Evolutionary conservation across 495 filamentous ascomycete species (phyloP).

Genomic region (Tetracladium marchalianum): DNA sequence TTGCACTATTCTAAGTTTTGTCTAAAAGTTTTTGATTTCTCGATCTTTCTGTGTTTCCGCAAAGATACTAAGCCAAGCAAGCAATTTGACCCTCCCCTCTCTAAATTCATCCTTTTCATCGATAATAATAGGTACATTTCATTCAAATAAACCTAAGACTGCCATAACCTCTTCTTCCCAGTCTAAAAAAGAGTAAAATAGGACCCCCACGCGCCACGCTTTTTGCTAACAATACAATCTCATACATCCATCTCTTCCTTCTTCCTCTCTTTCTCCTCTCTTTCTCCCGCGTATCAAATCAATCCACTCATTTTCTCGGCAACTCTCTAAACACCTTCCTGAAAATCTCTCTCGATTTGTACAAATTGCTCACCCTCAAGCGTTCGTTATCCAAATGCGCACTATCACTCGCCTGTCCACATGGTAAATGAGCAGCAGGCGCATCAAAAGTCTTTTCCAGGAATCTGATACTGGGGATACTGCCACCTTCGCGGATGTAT

Average conservation of each 20-base stretch:
- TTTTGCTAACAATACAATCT: not conserved
- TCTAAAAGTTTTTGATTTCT: no score
- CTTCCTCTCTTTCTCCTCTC: no score
- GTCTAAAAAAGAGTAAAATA: not conserved
- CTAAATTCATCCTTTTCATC: no score
- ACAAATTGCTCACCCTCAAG: slow-evolving; percentile 74
- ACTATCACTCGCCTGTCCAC: slow-evolving; percentile 87
- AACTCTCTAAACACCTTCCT: slow-evolving; percentile 70
- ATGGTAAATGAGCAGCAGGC: slow-evolving; percentile 86
- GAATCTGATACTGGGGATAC: slow-evolving; percentile 87
- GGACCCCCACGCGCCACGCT: not conserved
- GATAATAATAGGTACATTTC: no score
- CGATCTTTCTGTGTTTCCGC: no score
- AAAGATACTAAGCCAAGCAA: no score
- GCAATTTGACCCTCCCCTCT: no score
- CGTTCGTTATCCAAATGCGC: slow-evolving; percentile 95
- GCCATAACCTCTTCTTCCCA: no score
- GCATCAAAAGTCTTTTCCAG: slow-evolving; percentile 91
- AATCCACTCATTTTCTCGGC: slow-evolving; percentile 35
- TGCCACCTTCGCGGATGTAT: slow-evolving; percentile 93
- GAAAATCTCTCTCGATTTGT: slow-evolving; percentile 88
- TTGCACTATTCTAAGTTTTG: no score
- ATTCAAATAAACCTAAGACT: no score
- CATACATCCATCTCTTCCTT: not conserved
- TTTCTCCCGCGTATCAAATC: no score